Base-by-base conservation (phyloP, 495 filamentous ascomycete species). In the Aspergillus coremiiformis region DNA sequence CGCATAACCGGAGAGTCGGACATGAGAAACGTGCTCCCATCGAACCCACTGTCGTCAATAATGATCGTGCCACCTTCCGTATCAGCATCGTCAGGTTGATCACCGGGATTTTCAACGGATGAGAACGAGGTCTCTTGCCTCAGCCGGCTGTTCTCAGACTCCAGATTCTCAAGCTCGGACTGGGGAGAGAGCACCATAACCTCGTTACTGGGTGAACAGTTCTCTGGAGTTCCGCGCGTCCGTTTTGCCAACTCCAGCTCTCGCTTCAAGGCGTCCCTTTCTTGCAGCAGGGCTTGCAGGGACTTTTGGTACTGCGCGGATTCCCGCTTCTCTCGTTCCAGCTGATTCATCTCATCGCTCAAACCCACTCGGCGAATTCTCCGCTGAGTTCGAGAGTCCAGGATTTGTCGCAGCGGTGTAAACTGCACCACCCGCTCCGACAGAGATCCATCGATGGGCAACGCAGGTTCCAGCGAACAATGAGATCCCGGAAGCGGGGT, bases 311-410 rank as follows among this genome's bases (percentile, higher is more conserved):
- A 72, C 5, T 64, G 67, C 0, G 67, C 64, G 5, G 67, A 62
- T 4, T 70, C 65, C 35, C 72, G 73, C 60, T 80, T 80, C 50
- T 85, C 80, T 2, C 69, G 71, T 44, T 79, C 69, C 45, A 89
- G 81, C 17, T 65, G 67, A 64, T 86, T 90, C 53, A 87, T 78
- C 63, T 90, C 86, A 60, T 89, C 81, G 56, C 85, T 88, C 30
- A 93, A 65, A 23, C 86, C 82, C 53, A 83, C 82, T 19, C 87
- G 80, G 12, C 81, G 76, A 21, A 90, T 76, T 39, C 86, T 78
- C 20, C 87, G 80, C 62, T 84, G 82, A n/a, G 80, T 76, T n/a
- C 88, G 79, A 20, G 73, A 72, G 57, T 89, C 84, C 20, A 91
- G 64, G 4, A 85, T 77, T 22, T 87, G 81, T n/a, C 80, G 74